These are phyloP conservation scores for Cinchona pubescens DNA, from an alignment of 257 asterid genomes.

Conservation along the genomic window DNA sequence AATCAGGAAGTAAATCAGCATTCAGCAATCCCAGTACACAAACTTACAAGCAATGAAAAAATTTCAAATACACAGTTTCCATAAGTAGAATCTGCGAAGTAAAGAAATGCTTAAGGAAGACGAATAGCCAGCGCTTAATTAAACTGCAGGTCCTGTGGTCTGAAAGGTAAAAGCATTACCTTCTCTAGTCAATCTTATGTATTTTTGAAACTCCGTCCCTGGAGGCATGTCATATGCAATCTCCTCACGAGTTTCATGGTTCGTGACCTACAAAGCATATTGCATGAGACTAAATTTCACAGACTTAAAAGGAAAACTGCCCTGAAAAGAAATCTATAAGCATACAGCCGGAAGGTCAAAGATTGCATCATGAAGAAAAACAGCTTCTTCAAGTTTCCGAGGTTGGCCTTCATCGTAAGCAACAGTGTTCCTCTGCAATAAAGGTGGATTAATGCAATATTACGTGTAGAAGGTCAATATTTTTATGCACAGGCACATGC, in stretches of 20 bases:
- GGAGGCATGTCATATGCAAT: slow-evolving; percentile 64
- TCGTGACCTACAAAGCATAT: slow-evolving; percentile 30
- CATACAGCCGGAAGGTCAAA: slow-evolving; percentile 79
- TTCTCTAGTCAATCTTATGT: slow-evolving; percentile 52
- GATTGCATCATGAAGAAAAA: slow-evolving; percentile 65
- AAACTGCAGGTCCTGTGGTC: background rate
- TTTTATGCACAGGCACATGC: background rate
- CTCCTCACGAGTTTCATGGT: slow-evolving; percentile 55
- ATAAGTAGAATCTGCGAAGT: background rate
- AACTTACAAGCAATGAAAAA: background rate
- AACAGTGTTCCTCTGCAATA: slow-evolving; percentile 59
- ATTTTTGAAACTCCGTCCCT: slow-evolving; percentile 59
- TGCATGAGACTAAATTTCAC: slow-evolving; percentile 8
- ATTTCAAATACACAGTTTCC: background rate
- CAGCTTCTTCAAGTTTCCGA: slow-evolving; percentile 51
- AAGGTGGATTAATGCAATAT: slow-evolving; percentile 11
- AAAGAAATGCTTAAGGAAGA: background rate
- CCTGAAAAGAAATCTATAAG: background rate
- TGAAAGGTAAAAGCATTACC: slow-evolving; percentile 26
- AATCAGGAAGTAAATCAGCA: background rate
- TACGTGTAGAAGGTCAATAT: background rate
- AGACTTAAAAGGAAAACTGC: background rate
- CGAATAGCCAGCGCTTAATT: background rate
- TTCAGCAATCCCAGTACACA: background rate
- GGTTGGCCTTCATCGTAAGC: slow-evolving; percentile 81